Base-by-base conservation (phyloP, 495 filamentous ascomycete genomes). In the Ramalina peruviana region DNA sequence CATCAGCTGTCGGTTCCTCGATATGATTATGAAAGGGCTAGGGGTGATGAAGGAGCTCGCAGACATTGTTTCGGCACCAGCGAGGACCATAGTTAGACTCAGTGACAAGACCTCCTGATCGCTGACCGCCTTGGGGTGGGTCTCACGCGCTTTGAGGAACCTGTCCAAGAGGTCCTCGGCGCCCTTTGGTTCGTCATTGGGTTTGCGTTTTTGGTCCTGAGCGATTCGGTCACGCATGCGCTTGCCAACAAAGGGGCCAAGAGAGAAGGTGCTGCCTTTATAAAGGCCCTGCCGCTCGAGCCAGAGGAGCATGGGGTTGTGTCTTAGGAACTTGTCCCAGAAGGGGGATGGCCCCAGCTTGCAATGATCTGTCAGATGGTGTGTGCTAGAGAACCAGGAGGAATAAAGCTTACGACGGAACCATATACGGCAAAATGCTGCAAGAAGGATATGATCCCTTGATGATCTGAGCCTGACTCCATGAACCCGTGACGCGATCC, bases 401-500 rank as follows among this genome's bases (percentile, higher is more conserved):
- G 23, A 6, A 25, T 0, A 25, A 25, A 6, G 23, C 23, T 25
- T 25, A 63, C 64, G 3, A 68, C 60, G 10, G 61, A 70, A 6
- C 70, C 63, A 48, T 76, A 76, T 46, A 63, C 62, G 20, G 74
- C 61, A 40, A 75, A 69, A 0, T 59, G 59, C 4, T 58, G 60
- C 20, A 76, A 52, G 36, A 69, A 72, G 1, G 23, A 25, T 25
- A 25, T 25, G 23, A 25, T 25, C 23, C 23, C 23, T 50, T 54
- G 6, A 73, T 57, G 12, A 73, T 71, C 3, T 66, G 65, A 43
- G 81, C 75, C 81, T 23, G 70, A 50, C 4, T 69, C 67, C 3
- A 86, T 54, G 54, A 85, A 85, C 1, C 81, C 81, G 52, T 81
- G 79, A 6, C 66, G 71, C n/a, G 76, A 65, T 44, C 72, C 74